Evolutionary conservation across 495 filamentous ascomycete genomes (phyloP), one percentile per base, ranked within the genome.

Genomic region (Cercophora newfieldiana): DNA sequence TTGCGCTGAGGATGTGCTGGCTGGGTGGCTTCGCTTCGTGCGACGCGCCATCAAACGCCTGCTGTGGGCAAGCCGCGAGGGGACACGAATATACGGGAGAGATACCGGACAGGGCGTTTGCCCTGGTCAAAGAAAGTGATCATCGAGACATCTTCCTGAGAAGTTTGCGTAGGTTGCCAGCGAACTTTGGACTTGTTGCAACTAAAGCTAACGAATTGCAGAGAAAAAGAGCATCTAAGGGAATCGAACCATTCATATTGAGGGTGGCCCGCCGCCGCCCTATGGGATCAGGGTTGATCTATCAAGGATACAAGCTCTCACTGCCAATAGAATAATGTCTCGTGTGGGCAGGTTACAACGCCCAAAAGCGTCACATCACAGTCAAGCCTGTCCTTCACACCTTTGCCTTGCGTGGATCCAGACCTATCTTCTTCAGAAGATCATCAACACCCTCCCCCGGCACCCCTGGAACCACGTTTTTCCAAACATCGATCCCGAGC

Each of bases 401-500:
- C 28, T 33, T 60, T 31, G 58, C 44, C 25, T 33, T 54, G 26
- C 37, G 12, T 44, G 19, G 26, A 33, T 58, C 66, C 56, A 90
- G 72, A 0, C 86, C 85, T 31, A 83, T 82, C 58, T 80, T 85
- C 50, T 80, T 86, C 61, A 96, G 72, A 30, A 93, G 90, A 67
- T 91, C 89, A 3, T 90, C 86, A 10, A 89, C 75, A 3, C 84
- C 87, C 69, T 86, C 80, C 10, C 83, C 84, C 8, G 87, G 84
- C 21, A 84, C 83, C 7, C 88, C 89, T 8, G 85, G 85, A 18
- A 94, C 88, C 24, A 87, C 82, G 61, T 87, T 85, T 68, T 81
- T 84, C 93, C 93, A 96, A 0, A 89, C 82, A 21, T 84, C 82
- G 21, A 87, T 85, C 5, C 77, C 64, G 7, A 94, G 81, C 10